Evolutionary conservation across 805 yeast genomes (phyloP).

Genomic region (Monosporozyma unispora): DNA sequence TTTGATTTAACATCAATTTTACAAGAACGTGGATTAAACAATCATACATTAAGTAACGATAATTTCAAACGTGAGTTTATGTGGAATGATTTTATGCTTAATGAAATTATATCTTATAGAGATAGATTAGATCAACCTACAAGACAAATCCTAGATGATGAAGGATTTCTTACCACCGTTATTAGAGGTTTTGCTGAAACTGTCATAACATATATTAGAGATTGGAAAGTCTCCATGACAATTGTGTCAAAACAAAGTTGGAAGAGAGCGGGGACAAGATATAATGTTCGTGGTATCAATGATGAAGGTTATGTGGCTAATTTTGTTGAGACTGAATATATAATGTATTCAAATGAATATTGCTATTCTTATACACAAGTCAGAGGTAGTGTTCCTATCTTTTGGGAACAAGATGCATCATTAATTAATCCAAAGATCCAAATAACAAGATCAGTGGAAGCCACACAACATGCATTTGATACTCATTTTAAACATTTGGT

Average conservation of each 20-base stretch:
- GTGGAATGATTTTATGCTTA: conserved; percentile 94
- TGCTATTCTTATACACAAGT: conserved; percentile 76
- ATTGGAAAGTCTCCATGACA: conserved; percentile 45
- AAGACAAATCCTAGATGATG: conserved; percentile 54
- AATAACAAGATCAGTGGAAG: conserved; percentile 79
- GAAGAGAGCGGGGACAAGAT: conserved; percentile 94
- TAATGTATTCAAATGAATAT: conserved; percentile 45
- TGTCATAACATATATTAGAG: conserved; percentile 33
- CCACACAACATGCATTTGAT: conserved; percentile 83
- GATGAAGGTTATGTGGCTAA: conserved; percentile 94
- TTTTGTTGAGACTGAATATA: conserved; percentile 86
- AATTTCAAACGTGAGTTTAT: conserved; percentile 74
- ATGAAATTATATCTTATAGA: conserved; percentile 66
- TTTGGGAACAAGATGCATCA: conserved; percentile 96
- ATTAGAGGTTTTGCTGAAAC: conserved; percentile 94
- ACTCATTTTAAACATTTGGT: conserved; percentile 66
- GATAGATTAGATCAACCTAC: conserved; percentile 53
- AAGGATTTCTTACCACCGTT: conserved; percentile 79
- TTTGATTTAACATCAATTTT: conserved; percentile 84
- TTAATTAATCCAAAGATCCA: conserved; percentile 80
- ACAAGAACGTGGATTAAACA: conserved; percentile 59
- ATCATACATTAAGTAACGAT: conserved; percentile 39
- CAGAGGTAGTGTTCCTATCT: conserved; percentile 89
- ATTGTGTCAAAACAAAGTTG: conserved; percentile 89
- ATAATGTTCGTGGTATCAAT: conserved; percentile 88